Evolutionary conservation across 2,329 filamentous ascomycete species (phyloP).

Genomic region (Stagonosporopsis chrysanthemi): DNA sequence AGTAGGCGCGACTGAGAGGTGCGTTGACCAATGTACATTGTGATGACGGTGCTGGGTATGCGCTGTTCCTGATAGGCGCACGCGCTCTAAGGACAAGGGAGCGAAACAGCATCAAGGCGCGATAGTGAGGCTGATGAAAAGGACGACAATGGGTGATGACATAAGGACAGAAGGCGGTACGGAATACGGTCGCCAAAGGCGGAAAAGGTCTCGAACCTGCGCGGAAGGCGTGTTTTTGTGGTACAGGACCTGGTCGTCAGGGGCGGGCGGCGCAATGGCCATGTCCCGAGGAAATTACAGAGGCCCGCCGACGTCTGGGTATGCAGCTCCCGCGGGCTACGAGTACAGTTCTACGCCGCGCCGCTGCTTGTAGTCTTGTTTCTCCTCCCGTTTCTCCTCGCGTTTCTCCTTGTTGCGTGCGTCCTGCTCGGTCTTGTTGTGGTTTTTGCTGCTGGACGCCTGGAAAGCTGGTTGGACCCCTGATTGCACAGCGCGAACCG

Average conservation of each 20-base stretch:
- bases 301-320: conserved; percentile 1
- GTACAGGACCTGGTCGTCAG: conserved; percentile 9
- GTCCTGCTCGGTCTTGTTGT: conserved; percentile 5
- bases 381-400: background rate
- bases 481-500: background rate
- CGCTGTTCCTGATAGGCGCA: background rate
- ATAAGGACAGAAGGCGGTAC: background rate
- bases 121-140: conserved; percentile 5
- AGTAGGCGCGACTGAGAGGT: conserved; percentile 24
- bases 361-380: conserved; percentile 4
- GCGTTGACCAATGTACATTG: background rate
- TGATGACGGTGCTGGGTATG: background rate
- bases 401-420: conserved; percentile 6
- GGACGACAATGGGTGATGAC: background rate
- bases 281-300: conserved; percentile 17
- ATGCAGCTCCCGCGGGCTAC: conserved; percentile 13
- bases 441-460: conserved; percentile 1
- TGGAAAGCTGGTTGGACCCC: conserved; percentile 7
- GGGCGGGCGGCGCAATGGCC: conserved; percentile 16
- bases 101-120: conserved; percentile 11
- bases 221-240: conserved; percentile 11
- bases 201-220: conserved; percentile 7
- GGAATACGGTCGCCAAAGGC: background rate
- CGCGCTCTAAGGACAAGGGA: background rate
- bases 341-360: conserved; percentile 4